phyloP scores from a whole-genome alignment of 106 monocot genomes.

The Dioscorea alata region DNA sequence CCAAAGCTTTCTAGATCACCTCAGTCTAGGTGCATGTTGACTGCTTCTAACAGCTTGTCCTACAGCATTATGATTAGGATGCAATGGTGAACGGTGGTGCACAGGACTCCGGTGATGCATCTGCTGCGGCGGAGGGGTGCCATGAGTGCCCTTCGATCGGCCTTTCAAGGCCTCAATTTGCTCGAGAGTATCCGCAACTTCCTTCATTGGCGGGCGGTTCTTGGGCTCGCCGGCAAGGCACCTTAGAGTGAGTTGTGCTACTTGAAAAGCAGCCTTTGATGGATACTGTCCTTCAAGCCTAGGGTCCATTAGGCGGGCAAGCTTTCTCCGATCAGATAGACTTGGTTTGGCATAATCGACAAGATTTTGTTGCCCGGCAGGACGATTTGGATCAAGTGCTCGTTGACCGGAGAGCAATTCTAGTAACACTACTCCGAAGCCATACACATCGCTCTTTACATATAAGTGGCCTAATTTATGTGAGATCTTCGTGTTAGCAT shows the following conservation, averaged over 20 bases:
- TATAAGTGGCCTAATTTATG: slow-evolving; percentile 41
- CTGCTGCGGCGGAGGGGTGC: no score
- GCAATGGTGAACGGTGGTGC: no score
- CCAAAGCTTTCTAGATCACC: no score
- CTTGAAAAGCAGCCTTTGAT: slow-evolving; percentile 25
- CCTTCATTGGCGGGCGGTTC: slow-evolving; percentile 39
- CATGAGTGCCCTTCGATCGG: background rate
- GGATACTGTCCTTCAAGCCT: slow-evolving; percentile 31
- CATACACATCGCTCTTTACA: slow-evolving; percentile 58
- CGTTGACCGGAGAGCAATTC: slow-evolving; percentile 44
- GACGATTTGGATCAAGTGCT: slow-evolving; percentile 33
- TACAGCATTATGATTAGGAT: no score
- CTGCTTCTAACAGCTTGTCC: no score
- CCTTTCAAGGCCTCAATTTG: slow-evolving; percentile 26
- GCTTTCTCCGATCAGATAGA: slow-evolving; percentile 25
- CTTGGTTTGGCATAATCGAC: slow-evolving; percentile 35
- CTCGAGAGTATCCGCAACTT: slow-evolving; percentile 33
- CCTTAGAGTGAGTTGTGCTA: slow-evolving; percentile 30
- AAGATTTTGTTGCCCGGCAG: slow-evolving; percentile 16
- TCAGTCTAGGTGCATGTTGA: no score
- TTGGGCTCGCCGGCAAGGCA: slow-evolving; percentile 31
- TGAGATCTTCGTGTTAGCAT: background rate
- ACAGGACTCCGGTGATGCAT: no score
- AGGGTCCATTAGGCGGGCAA: slow-evolving; percentile 32
- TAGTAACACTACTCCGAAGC: slow-evolving; percentile 47